A percentile compares a stretch with the other conserved stretches of the same genome.
These are phyloP conservation scores for Suhomyces wounanorum DNA, from an alignment of 1,139 yeast genomes.

Conservation along the genomic window DNA sequence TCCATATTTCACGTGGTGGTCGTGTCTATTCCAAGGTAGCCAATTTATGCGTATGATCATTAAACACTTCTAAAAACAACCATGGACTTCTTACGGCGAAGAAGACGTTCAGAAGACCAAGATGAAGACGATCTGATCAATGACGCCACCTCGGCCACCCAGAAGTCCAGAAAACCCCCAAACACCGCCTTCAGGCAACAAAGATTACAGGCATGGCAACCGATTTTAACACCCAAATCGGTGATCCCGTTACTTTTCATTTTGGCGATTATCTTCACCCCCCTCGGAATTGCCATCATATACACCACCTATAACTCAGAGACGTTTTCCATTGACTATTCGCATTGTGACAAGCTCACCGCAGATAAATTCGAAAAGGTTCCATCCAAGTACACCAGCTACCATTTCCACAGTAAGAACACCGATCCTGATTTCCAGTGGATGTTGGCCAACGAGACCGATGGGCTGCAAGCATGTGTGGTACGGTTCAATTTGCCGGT, in stretches of 20 bases:
- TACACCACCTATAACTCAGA: slow-evolving; percentile 63
- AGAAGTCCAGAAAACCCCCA: slow-evolving; percentile 65
- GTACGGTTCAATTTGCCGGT: slow-evolving; percentile 61
- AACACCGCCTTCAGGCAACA: slow-evolving; percentile 80
- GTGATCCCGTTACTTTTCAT: slow-evolving; percentile 67
- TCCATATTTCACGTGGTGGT: background rate
- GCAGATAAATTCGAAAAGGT: slow-evolving; percentile 39
- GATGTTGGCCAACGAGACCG: slow-evolving; percentile 45
- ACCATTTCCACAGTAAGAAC: slow-evolving; percentile 54
- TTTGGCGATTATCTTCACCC: slow-evolving; percentile 68
- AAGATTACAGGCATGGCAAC: slow-evolving; percentile 75
- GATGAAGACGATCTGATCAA: slow-evolving; percentile 32
- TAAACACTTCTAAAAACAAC: background rate
- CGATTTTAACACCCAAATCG: slow-evolving; percentile 74
- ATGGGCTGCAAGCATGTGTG: slow-evolving; percentile 46
- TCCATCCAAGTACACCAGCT: slow-evolving; percentile 52
- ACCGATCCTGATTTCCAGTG: slow-evolving; percentile 54
- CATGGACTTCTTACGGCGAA: slow-evolving; percentile 45
- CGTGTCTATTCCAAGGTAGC: background rate
- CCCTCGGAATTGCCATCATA: slow-evolving; percentile 70
- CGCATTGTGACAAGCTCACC: slow-evolving; percentile 52
- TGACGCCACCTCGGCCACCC: slow-evolving; percentile 26
- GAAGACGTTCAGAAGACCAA: slow-evolving; percentile 29
- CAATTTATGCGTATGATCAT: background rate
- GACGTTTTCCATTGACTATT: slow-evolving; percentile 58